Evolutionary conservation across 805 yeast species (phyloP).

Genomic region (Suhomyces tanzawaensis): DNA sequence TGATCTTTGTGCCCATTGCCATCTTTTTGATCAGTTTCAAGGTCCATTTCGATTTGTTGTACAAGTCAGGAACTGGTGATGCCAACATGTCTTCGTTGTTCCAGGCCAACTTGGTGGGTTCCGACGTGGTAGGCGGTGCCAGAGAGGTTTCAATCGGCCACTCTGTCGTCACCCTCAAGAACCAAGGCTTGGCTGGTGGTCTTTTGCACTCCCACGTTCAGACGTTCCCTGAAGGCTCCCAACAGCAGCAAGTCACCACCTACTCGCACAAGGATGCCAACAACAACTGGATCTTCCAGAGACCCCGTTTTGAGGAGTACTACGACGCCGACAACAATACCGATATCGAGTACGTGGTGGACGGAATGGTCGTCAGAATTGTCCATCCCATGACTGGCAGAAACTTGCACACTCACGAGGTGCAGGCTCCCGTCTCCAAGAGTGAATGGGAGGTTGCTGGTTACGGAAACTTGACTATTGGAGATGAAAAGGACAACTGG

Average conservation of each 20-base stretch:
- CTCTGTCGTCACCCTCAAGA: conserved; percentile 39
- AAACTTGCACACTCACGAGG: conserved; percentile 70
- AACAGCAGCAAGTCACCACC: conserved; percentile 48
- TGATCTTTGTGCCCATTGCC: conserved; percentile 60
- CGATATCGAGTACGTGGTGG: conserved; percentile 41
- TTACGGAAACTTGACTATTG: conserved; percentile 62
- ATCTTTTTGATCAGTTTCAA: conserved; percentile 69
- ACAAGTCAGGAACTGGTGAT: conserved; percentile 79
- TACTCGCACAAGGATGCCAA: conserved; percentile 46
- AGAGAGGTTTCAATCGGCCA: conserved; percentile 62
- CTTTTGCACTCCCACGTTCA: conserved; percentile 47
- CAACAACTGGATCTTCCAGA: conserved; percentile 48
- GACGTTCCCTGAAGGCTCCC: conserved; percentile 46
- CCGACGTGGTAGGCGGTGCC: conserved; percentile 65
- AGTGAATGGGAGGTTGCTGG: conserved; percentile 64
- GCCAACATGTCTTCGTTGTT: conserved; percentile 76
- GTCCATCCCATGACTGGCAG: conserved; percentile 60
- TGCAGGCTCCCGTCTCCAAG: conserved; percentile 60
- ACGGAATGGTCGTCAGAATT: conserved; percentile 62
- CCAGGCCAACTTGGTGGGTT: conserved; percentile 72
- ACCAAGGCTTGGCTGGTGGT: conserved; percentile 45
- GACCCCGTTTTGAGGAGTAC: conserved; percentile 37
- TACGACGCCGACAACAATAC: conserved; percentile 32
- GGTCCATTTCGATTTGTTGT: conserved; percentile 69
- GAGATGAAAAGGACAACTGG: conserved; percentile 80